Evolutionary conservation across 345 rosid species (phyloP), one percentile per base, ranked within the genome.

Genomic region (Kandelia obovata): DNA sequence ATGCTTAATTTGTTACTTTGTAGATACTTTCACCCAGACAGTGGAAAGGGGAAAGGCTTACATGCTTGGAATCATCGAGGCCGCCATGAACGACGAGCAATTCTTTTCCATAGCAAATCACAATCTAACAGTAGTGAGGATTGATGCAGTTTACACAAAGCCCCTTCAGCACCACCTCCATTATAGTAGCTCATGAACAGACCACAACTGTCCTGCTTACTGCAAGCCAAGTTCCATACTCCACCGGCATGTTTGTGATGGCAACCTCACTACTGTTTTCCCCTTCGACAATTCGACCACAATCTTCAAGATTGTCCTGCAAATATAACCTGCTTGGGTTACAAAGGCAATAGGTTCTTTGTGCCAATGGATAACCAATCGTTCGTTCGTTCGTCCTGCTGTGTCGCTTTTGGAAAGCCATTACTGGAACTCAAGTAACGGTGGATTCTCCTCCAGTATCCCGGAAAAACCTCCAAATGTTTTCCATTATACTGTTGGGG

Each of bases 101-200:
- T 87, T 89, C 85, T 87, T 87, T 27, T 82, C 88, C 11, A 63
- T 87, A 7, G 77, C 87, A 8, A 79, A 82, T 53, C 87, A 89
- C 71, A 75, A 73, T 35, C 39, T 89, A 32, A 83, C 76, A 16
- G 90, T 87, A 5, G 85, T 89, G 5, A 92, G 85, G 58, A 81
- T 82, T 2, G 95, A 89, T 7, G 89, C 90, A 6, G 83, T 69
- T 43, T 85, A 89, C 76, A 84, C 85, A 1, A 89, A 87, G 60
- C 89, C 90, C 90, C 35, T 84, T 84, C 49, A 70, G 60, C 5
- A 84, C 86, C 62, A 73, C 65, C 5, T 81, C 86, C 43, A 83
- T 87, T 35, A 84, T 85, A 87, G 65, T 87, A 8, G 86, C 90
- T 56, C 92, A 90, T 0, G 95, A 90, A 35, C 92, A 89, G 68